phyloP scores from a whole-genome alignment of 1,284 basidiomycete species.

The Abortiporus biennis region DNA sequence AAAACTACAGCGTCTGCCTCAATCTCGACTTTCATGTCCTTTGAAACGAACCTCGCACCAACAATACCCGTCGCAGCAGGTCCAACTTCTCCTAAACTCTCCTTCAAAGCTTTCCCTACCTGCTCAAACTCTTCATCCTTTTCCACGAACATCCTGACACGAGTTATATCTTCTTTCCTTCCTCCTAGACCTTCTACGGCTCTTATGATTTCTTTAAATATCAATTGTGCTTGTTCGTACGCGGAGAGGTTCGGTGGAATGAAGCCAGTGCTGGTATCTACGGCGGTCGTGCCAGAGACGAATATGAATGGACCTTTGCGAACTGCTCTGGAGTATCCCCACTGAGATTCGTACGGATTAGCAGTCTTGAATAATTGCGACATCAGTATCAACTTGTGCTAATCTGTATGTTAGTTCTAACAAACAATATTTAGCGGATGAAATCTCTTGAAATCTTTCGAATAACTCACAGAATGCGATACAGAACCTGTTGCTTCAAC shows the following conservation, averaged over 20 bases:
- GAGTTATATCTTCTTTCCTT: conserved; percentile 33
- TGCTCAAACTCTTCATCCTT: conserved; percentile 31
- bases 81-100: conserved; percentile 33
- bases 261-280: conserved; percentile 32
- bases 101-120: conserved; percentile 39
- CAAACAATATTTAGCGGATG: too few relatives aligned
- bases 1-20: conserved; percentile 38
- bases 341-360: conserved; percentile 42
- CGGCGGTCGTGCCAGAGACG: conserved; percentile 46
- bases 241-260: conserved; percentile 36
- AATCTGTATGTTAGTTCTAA: too few relatives aligned
- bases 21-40: conserved; percentile 43
- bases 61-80: conserved; percentile 47
- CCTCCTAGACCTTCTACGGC: conserved; percentile 38
- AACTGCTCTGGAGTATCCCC: conserved; percentile 43
- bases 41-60: conserved; percentile 36
- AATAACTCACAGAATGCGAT: too few relatives aligned
- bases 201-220: conserved; percentile 35
- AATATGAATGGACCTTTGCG: conserved; percentile 43
- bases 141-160: conserved; percentile 44
- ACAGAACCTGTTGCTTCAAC: too few relatives aligned
- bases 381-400: too few relatives aligned
- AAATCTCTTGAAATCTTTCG: too few relatives aligned
- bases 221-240: conserved; percentile 34
- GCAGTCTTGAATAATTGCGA: conserved; percentile 22